Percentiles rank a stretch among this genome's conserved stretches.
Evolutionary conservation across 768 basidiomycete species (phyloP).

Genomic region (Gautieria morchelliformis): DNA sequence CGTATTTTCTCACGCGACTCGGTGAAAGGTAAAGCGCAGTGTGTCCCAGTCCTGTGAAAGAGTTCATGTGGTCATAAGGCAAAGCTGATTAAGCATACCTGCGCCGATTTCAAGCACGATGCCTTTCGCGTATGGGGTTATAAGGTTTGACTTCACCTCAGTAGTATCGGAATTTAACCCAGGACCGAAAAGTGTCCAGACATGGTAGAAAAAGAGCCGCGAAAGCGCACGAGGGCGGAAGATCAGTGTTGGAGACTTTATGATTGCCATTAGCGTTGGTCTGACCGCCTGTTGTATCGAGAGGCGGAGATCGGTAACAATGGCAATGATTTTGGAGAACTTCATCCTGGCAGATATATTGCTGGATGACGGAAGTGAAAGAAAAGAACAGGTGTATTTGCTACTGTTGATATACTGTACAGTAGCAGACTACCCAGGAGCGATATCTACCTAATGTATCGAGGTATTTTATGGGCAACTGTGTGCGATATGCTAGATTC

Average conservation of each 20-base stretch:
- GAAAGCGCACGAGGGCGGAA: constrained; percentile 37
- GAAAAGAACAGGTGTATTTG: no score
- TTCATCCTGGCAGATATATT: no score
- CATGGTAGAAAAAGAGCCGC: constrained; percentile 44
- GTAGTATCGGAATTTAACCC: constrained; percentile 35
- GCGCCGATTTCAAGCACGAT: constrained; percentile 62
- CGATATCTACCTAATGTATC: no score
- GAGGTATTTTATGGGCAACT: no score
- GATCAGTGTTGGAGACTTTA: constrained; percentile 33
- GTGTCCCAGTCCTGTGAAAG: constrained; percentile 49
- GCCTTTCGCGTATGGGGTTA: constrained; percentile 46
- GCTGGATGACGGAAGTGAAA: no score
- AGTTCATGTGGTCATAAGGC: not conserved
- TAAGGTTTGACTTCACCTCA: constrained; percentile 35
- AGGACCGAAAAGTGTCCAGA: constrained; percentile 47
- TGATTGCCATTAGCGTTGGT: constrained; percentile 37
- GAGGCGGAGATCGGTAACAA: constrained; percentile 32
- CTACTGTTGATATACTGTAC: no score
- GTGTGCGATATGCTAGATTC: no score
- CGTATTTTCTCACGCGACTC: constrained; percentile 45
- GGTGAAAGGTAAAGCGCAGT: constrained; percentile 50
- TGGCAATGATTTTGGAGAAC: constrained; percentile 31
- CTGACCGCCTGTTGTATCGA: constrained; percentile 29
- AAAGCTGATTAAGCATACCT: constrained; percentile 28
- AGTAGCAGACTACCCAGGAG: no score